These are phyloP conservation scores for Phaeophleospora eucalypticola DNA, from an alignment of 2,329 filamentous ascomycete species.

Conservation along the genomic window DNA sequence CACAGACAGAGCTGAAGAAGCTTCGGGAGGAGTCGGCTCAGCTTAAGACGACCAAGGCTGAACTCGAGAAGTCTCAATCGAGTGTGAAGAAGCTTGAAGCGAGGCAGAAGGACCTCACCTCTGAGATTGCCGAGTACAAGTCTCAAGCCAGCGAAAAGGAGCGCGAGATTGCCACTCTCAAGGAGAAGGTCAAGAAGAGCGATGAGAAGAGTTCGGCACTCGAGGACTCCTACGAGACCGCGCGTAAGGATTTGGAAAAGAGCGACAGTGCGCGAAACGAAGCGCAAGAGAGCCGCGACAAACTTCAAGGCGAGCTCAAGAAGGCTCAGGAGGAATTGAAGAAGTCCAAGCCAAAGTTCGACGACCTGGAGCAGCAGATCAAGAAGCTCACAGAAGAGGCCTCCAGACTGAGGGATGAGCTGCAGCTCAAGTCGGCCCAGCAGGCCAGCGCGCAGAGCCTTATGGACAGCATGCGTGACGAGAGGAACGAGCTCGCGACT, in stretches of 20 bases:
- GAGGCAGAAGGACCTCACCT: slow-evolving; percentile 74
- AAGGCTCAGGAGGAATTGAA: slow-evolving; percentile 68
- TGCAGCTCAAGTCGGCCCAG: slow-evolving; percentile 78
- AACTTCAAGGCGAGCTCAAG: slow-evolving; percentile 63
- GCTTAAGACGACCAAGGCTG: slow-evolving; percentile 70
- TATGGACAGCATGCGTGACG: slow-evolving; percentile 88
- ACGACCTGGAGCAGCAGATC: slow-evolving; percentile 70
- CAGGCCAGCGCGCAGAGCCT: slow-evolving; percentile 80
- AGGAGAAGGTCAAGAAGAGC: slow-evolving; percentile 74
- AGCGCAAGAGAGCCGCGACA: slow-evolving; percentile 68
- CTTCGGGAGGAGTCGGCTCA: slow-evolving; percentile 72
- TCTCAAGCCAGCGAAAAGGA: slow-evolving; percentile 70
- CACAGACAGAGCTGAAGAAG: slow-evolving; percentile 77
- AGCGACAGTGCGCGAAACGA: slow-evolving; percentile 77
- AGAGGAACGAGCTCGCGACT: slow-evolving; percentile 79
- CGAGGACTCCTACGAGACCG: slow-evolving; percentile 72
- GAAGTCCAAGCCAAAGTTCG: slow-evolving; percentile 53
- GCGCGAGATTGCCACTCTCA: slow-evolving; percentile 69
- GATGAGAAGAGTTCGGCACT: slow-evolving; percentile 65
- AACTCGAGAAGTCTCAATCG: slow-evolving; percentile 58
- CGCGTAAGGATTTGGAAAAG: slow-evolving; percentile 72
- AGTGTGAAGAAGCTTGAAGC: slow-evolving; percentile 75
- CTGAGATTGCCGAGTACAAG: slow-evolving; percentile 67
- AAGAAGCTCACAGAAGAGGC: slow-evolving; percentile 65
- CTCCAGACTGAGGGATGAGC: slow-evolving; percentile 67